Evolutionary conservation across 1,284 basidiomycete genomes (phyloP).

Genomic region (Marasmius tenuissimus): DNA sequence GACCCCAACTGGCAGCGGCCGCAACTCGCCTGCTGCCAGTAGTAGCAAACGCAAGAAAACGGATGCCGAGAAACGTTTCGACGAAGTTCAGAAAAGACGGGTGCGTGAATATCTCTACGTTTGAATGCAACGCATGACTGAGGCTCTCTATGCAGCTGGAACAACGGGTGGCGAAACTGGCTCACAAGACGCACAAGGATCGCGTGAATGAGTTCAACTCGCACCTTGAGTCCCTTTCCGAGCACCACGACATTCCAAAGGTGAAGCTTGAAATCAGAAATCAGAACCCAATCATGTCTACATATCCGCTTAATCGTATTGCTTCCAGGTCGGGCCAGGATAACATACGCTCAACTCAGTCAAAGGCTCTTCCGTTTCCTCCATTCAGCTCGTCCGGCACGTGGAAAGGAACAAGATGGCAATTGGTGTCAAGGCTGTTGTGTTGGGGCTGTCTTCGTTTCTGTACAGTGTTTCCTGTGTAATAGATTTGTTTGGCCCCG

Average conservation of each 20-base stretch:
- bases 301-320: too few species aligned
- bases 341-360: slow-evolving; percentile 38
- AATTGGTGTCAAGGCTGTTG: too few species aligned
- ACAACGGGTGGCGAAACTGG: slow-evolving; percentile 80
- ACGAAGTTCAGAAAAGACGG: slow-evolving; percentile 80
- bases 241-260: slow-evolving; percentile 94
- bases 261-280: slow-evolving; percentile 38
- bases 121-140: slow-evolving; percentile 3
- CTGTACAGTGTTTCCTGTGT: too few species aligned
- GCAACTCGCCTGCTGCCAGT: slow-evolving; percentile 53
- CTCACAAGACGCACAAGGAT: slow-evolving; percentile 92
- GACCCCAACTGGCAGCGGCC: slow-evolving; percentile 56
- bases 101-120: slow-evolving; percentile 47
- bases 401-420: too few species aligned
- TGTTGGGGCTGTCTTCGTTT: too few species aligned
- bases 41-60: slow-evolving; percentile 65
- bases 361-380: too few species aligned
- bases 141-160: slow-evolving; percentile 54
- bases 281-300: slow-evolving; percentile 20
- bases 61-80: slow-evolving; percentile 87
- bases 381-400: too few species aligned
- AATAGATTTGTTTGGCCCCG: too few species aligned
- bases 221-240: slow-evolving; percentile 85
- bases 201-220: slow-evolving; percentile 90
- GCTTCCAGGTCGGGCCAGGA: slow-evolving; percentile 72